These are phyloP conservation scores for Harringtonia aguacate DNA, from an alignment of 2,329 filamentous ascomycete species.

Conservation along the genomic window DNA sequence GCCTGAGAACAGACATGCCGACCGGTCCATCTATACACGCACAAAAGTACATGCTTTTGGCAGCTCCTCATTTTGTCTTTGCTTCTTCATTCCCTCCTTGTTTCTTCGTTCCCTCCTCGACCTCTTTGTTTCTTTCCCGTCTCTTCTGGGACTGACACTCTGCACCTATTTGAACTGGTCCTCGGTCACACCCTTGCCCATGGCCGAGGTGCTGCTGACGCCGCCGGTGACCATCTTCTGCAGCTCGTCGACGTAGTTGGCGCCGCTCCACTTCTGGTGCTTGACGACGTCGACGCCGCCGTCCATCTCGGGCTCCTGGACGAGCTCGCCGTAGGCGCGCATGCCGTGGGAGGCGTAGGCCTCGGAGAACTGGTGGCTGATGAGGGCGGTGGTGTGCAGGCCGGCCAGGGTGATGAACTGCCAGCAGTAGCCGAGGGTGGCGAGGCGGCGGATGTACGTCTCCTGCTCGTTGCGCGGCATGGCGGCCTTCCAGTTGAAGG, in stretches of 20 bases:
- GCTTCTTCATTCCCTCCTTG: background rate
- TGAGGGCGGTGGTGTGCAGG: constrained; percentile 88
- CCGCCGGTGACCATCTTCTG: constrained; percentile 96
- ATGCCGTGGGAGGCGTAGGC: constrained; percentile 77
- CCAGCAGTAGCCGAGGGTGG: constrained; percentile 90
- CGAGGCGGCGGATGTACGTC: constrained; percentile 91
- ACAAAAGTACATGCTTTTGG: background rate
- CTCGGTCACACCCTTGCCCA: constrained; percentile 97
- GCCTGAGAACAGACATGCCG: background rate
- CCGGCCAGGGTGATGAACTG: constrained; percentile 99
- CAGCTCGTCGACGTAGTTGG: constrained; percentile 87
- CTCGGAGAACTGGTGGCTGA: constrained; percentile 77
- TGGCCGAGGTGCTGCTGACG: constrained; percentile 82
- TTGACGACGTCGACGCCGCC: constrained; percentile 86
- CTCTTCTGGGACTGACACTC: too few relatives aligned
- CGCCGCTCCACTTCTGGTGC: constrained; percentile 98
- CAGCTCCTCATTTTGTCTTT: background rate
- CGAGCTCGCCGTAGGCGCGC: constrained; percentile 92
- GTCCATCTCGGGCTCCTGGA: constrained; percentile 96
- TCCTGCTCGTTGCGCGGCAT: constrained; percentile 89
- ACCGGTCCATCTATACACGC: background rate
- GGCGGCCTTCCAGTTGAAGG: constrained; percentile 99
- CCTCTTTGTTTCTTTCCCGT: background rate
- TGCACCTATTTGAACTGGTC: constrained; percentile 84
- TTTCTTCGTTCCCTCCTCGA: background rate